Evolutionary conservation across 2,329 filamentous ascomycete genomes (phyloP), one percentile per base, ranked within the genome.

Genomic region (Pyrenochaeta sp.): DNA sequence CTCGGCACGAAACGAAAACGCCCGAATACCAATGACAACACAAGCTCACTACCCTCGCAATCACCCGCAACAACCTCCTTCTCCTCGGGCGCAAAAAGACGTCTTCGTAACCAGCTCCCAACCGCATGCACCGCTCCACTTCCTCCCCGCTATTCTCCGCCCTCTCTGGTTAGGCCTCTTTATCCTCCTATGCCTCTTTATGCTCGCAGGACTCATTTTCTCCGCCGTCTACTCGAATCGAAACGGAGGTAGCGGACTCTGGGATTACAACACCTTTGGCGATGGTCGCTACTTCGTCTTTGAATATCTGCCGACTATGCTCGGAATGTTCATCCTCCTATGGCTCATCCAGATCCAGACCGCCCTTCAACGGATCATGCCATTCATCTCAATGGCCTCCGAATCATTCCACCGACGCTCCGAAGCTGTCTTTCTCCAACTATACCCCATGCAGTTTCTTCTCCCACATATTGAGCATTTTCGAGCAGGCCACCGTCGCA

Each of bases 261-360:
- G 86, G 72, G 78, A 83, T 3, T 97, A 93, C 73, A 80, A 81
- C 34, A 84, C 84, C 30, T 89, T 92, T 56, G 90, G 91, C 59
- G 90, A 89, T 49, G 84, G 84, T 8, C 84, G 88, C 64, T 97
- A 96, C 77, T 97, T 97, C 74, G 78, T 96, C 46, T 95, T 96
- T 75, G 86, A 92, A 60, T 91, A 96, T 63, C 80, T 97, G 1
- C 93, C 94, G 2, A 92, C 93, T 55, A 80, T 96, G 0, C 72
- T 96, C 13, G 91, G 89, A 0, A 87, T 88, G 22, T 65, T 89
- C 12, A 79, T 96, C 36, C 82, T 95, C 45, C 75, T 97, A 6
- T 96, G 91, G 82, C 84, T 91, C 0, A 89, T 96, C 68, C 86
- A 88, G 64, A 82, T 97, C 39, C 85, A 92, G 66, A 83, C 85